phyloP scores from a whole-genome alignment of 306 rosid species.

The Cercis canadensis region DNA sequence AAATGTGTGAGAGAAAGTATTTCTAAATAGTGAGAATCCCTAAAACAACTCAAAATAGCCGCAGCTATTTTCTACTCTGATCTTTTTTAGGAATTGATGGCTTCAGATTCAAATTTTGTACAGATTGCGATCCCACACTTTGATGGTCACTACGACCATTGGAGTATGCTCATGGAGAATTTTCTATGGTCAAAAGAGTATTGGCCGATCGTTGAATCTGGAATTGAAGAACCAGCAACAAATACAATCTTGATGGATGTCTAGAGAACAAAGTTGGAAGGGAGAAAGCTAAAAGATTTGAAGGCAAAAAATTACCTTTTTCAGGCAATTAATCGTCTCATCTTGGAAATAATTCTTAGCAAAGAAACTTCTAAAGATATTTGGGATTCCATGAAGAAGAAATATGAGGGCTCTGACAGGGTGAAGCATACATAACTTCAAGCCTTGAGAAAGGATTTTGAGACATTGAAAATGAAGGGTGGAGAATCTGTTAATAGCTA shows the following conservation, averaged over 20 bases:
- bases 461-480: too few relatives aligned
- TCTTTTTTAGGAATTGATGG: too few relatives aligned
- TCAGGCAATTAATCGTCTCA: not conserved
- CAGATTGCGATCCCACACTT: not conserved
- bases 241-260: not conserved
- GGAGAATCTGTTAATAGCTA: too few relatives aligned
- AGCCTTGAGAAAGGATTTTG: not conserved
- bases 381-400: constrained; percentile 17
- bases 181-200: not conserved
- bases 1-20: too few relatives aligned
- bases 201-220: not conserved
- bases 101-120: too few relatives aligned
- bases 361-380: constrained; percentile 22
- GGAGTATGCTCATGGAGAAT: not conserved
- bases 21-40: too few relatives aligned
- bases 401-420: constrained; percentile 15
- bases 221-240: not conserved
- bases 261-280: constrained; percentile 7
- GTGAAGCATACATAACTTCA: constrained; percentile 7
- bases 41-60: too few relatives aligned
- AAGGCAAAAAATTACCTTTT: constrained; percentile 21
- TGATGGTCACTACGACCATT: not conserved
- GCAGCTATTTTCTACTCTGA: too few relatives aligned
- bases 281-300: constrained; percentile 4
- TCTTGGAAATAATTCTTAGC: constrained; percentile 13